A percentile compares a stretch with the other conserved stretches of the same genome.
phyloP scores from a whole-genome alignment of 768 basidiomycete genomes.

The Collybia nuda region DNA sequence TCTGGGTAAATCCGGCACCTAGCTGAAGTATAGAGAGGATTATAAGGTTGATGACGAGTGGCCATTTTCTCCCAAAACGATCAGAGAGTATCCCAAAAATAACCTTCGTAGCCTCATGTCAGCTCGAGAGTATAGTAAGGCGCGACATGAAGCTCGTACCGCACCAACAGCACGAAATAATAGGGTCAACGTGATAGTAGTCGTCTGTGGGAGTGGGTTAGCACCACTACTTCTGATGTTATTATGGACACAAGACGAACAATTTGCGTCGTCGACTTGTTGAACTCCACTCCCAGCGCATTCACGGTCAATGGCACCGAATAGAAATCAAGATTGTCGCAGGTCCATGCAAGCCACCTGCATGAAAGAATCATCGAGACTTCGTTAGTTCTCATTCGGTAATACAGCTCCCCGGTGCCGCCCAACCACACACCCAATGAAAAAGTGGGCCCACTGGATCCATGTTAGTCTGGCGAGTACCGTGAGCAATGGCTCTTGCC shows the following conservation, averaged over 20 bases:
- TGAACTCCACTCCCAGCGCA: conserved; percentile 48
- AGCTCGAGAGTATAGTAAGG: conserved; percentile 2
- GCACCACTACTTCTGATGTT: background rate
- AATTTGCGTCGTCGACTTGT: conserved; percentile 36
- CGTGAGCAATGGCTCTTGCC: conserved; percentile 38
- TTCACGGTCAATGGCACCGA: conserved; percentile 62
- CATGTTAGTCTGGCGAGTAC: conserved; percentile 45
- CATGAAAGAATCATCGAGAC: background rate
- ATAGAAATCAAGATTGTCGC: conserved; percentile 88
- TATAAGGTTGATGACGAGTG: conserved; percentile 73
- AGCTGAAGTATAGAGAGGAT: conserved; percentile 73
- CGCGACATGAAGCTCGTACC: conserved; percentile 25
- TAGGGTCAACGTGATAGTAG: conserved; percentile 87
- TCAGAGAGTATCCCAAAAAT: conserved; percentile 85
- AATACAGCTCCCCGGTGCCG: too few relatives aligned
- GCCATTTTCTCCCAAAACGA: conserved; percentile 93
- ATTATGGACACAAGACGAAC: conserved; percentile 18
- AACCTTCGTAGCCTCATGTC: conserved; percentile 28
- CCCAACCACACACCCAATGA: conserved; percentile 48
- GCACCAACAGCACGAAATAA: conserved; percentile 83
- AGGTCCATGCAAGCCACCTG: conserved; percentile 86
- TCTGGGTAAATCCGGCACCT: conserved; percentile 77
- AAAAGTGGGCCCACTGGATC: conserved; percentile 60
- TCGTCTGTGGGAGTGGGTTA: conserved; percentile 42
- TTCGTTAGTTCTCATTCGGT: background rate